Evolutionary conservation across 2,329 filamentous ascomycete species (phyloP), one percentile per base, ranked within the genome.

Genomic region (Colletotrichum lentis): DNA sequence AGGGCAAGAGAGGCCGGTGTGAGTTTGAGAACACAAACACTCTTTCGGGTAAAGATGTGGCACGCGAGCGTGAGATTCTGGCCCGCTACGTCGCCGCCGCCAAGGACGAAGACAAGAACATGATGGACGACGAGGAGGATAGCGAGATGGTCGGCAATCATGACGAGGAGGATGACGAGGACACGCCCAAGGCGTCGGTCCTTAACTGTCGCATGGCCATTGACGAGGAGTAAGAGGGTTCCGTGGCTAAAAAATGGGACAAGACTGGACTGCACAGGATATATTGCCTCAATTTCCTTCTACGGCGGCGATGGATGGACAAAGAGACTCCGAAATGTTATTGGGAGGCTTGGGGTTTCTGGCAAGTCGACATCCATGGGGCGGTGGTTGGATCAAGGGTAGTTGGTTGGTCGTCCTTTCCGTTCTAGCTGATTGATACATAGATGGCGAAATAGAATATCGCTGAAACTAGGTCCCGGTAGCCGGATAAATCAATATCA

Each of bases 11-110:
- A 39, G 52, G 7, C 27, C 68, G 60, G 16, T 39, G 52, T n/a
- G 64, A 64, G 20, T 62, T 62, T 22, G 64, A 70, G 27, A 64
- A 60, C 6, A 70, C 68, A 7, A 56, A 24, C 3, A 64, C 64
- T n/a, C 54, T 71, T 35, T 62, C 64, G 7, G 67, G 67, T n/a
- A 43, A 39, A 22, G 69, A 71, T 12, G 61, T 63, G 11, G 68
- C 68, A 2, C 57, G 60, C 6, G 64, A 70, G 57, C 52, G 63
- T 10, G 68, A 71, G 53, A 70, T 71, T 18, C 37, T 64, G 4
- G 54, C 47, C 3, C 56, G 44, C 20, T 58, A 44, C 44, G 44
- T 55, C 24, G 35, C 50, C 3, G 20, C 47, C 3, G 37, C 57
- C 41, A 18, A 10, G 14, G 31, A 24, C 3, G 35, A 44, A 11